Evolutionary conservation across 106 monocot genomes (phyloP).

Genomic region (Iris macrosiphon): DNA sequence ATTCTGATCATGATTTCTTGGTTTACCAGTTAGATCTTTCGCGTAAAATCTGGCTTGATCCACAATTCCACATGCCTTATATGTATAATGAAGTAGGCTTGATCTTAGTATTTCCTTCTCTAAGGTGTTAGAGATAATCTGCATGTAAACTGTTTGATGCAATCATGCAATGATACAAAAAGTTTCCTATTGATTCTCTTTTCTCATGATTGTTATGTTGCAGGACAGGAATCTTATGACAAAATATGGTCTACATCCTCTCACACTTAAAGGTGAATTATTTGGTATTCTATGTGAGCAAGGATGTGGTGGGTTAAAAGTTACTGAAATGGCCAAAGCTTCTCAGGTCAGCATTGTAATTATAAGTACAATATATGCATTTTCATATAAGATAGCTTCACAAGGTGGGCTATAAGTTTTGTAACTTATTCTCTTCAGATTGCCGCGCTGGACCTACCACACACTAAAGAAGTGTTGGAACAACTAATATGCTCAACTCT

Average conservation of each 20-base stretch:
- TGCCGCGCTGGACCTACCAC: conserved; percentile 36
- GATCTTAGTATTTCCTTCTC: too few species aligned
- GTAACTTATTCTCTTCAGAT: conserved; percentile 48
- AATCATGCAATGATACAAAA: too few species aligned
- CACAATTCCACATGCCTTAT: too few species aligned
- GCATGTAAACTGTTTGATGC: too few species aligned
- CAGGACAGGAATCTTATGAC: conserved; percentile 65
- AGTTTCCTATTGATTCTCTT: too few species aligned
- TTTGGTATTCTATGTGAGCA: conserved; percentile 63
- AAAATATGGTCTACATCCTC: conserved; percentile 69
- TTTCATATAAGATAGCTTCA: background rate
- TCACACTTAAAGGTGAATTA: conserved; percentile 79
- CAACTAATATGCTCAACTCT: conserved; percentile 61
- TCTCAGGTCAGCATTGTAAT: conserved; percentile 48
- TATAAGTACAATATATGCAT: background rate
- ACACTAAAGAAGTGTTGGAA: conserved; percentile 45
- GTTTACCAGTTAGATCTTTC: too few species aligned
- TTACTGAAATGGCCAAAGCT: conserved; percentile 66
- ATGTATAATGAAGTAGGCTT: too few species aligned
- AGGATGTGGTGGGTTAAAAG: conserved; percentile 60
- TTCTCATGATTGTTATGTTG: conserved; percentile 12
- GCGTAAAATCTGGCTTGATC: too few species aligned
- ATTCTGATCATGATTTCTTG: too few species aligned
- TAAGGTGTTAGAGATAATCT: too few species aligned
- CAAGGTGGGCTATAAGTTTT: background rate